Conservation (phyloP, 768 basidiomycete genomes). For the Tulasnella calospora region DNA sequence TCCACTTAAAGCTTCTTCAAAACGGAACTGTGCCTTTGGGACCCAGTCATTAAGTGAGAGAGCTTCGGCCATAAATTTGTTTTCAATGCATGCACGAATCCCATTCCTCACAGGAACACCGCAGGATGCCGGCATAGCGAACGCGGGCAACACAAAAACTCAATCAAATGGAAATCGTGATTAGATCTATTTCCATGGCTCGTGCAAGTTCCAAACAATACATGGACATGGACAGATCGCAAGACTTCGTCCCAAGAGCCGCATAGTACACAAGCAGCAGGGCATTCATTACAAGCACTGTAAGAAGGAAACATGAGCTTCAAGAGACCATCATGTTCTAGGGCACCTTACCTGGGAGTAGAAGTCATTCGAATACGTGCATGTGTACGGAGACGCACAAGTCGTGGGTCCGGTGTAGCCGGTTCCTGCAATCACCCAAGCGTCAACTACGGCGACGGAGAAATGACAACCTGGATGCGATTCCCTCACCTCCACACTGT, state of each 20-base stretch:
- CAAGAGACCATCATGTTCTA: not conserved
- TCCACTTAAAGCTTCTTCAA: too few species aligned
- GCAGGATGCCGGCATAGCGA: not conserved
- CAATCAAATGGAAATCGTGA: not conserved
- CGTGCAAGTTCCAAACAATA: not conserved
- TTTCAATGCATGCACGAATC: not conserved
- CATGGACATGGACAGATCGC: not conserved
- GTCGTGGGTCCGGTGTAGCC: not conserved
- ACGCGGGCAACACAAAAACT: not conserved
- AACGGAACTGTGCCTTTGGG: not conserved
- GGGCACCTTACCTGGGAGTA: not conserved
- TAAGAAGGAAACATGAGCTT: not conserved
- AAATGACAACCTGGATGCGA: not conserved
- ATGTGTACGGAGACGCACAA: slow-evolving; percentile 9
- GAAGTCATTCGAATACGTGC: not conserved
- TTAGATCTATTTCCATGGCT: not conserved
- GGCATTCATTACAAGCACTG: not conserved
- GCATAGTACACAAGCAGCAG: not conserved
- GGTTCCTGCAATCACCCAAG: not conserved
- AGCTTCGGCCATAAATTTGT: not conserved
- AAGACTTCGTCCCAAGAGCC: not conserved
- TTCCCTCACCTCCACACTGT: not conserved
- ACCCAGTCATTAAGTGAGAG: not conserved
- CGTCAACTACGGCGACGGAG: not conserved
- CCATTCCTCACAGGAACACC: not conserved